A percentile compares a stretch with the other conserved stretches of the same genome.
Evolutionary conservation across 192 early-diverging fungal genomes (phyloP).

Genomic region (Podila verticillata): DNA sequence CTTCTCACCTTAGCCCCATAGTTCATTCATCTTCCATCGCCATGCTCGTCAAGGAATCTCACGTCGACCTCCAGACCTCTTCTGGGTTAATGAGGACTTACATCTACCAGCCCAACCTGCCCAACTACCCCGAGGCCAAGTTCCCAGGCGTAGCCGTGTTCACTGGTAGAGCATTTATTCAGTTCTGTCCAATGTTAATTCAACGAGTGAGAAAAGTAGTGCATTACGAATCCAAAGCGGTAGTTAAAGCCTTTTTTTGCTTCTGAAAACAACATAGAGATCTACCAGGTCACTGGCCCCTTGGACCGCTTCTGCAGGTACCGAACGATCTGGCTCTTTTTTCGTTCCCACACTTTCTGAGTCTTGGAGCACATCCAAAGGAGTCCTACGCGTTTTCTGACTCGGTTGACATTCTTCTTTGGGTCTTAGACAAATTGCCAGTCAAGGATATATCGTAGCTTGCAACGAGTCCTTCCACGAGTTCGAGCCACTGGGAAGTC

Average conservation of each 20-base stretch:
- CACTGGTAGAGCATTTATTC: slow-evolving; percentile 13
- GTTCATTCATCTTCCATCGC: neutral
- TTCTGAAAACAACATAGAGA: slow-evolving; percentile 40
- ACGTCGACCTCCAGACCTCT: slow-evolving; percentile 55
- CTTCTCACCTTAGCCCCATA: neutral
- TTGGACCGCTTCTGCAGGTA: slow-evolving; percentile 68
- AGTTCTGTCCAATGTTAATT: too few species aligned
- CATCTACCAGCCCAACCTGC: slow-evolving; percentile 64
- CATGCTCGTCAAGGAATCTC: slow-evolving; percentile 65
- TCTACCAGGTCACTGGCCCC: slow-evolving; percentile 74
- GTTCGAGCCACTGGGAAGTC: slow-evolving; percentile 61
- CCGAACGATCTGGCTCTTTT: neutral
- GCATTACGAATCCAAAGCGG: too few species aligned
- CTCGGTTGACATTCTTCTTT: slow-evolving; percentile 2
- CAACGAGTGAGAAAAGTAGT: too few species aligned
- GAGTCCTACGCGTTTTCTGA: too few species aligned
- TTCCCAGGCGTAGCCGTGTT: slow-evolving; percentile 58
- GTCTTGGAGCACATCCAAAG: neutral
- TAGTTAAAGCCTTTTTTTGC: neutral
- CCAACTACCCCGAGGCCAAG: slow-evolving; percentile 61
- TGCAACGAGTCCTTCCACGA: slow-evolving; percentile 73
- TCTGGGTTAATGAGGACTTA: slow-evolving; percentile 62
- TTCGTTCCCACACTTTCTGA: neutral
- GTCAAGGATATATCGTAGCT: slow-evolving; percentile 61
- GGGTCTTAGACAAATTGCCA: slow-evolving; percentile 38